Percentiles rank a stretch among this genome's conserved stretches.
Conservation (phyloP, 225 moss, liverwort and hornwort genomes). For the Ulota crispa region DNA sequence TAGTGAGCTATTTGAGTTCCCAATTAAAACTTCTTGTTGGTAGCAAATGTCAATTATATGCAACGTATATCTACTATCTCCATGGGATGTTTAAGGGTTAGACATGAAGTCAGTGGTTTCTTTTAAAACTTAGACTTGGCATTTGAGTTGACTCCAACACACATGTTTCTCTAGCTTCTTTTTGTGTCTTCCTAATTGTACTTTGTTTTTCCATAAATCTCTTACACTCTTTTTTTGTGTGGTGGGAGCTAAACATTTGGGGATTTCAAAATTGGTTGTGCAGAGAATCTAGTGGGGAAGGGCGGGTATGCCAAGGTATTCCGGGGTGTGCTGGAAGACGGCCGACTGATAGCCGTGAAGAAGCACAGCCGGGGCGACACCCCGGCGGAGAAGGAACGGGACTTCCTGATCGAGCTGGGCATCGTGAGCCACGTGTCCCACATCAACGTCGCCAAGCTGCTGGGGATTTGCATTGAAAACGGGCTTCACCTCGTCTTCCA, state of each 20-base stretch:
- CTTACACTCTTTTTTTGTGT: too few species aligned
- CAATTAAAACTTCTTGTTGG: too few species aligned
- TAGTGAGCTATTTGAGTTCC: too few species aligned
- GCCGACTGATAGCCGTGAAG: constrained; percentile 86
- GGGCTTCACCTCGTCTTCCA: constrained; percentile 93
- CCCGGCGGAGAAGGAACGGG: constrained; percentile 76
- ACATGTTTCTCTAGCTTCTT: not conserved
- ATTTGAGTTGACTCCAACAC: not conserved
- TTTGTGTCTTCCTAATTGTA: too few species aligned
- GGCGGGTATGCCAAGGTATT: constrained; percentile 95
- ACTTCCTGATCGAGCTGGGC: constrained; percentile 88
- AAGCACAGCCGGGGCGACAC: constrained; percentile 85
- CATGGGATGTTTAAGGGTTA: too few species aligned
- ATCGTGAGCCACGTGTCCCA: constrained; percentile 92
- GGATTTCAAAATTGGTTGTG: constrained; percentile 1
- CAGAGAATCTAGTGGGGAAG: constrained; percentile 88
- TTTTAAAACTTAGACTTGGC: not conserved
- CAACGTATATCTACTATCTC: too few species aligned
- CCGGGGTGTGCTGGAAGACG: constrained; percentile 60
- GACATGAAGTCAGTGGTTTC: too few species aligned
- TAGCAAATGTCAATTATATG: too few species aligned
- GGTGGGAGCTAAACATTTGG: too few species aligned
- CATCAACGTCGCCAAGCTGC: constrained; percentile 73
- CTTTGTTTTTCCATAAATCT: too few species aligned
- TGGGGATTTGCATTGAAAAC: constrained; percentile 92